phyloP scores from a whole-genome alignment of 331 rosid species.

The Dryas integrifolia region DNA sequence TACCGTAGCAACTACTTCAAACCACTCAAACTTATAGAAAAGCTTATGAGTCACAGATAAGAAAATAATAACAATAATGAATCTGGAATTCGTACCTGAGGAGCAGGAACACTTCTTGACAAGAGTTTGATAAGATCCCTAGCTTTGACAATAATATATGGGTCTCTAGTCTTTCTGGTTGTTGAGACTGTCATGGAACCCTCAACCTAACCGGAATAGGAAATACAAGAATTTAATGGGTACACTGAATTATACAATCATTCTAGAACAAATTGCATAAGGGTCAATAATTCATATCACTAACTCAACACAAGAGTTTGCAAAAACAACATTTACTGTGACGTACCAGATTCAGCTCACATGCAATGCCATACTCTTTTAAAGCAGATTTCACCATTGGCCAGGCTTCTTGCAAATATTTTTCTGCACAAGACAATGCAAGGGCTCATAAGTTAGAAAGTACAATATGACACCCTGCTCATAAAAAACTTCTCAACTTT shows the following conservation, averaged over 20 bases:
- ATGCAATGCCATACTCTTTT: slow-evolving; percentile 48
- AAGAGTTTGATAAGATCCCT: slow-evolving; percentile 89
- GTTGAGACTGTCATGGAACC: slow-evolving; percentile 96
- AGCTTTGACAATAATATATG: slow-evolving; percentile 78
- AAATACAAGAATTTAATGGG: background rate
- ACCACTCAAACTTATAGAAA: background rate
- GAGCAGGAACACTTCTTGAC: slow-evolving; percentile 87
- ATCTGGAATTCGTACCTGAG: slow-evolving; percentile 53
- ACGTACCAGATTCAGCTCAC: slow-evolving; percentile 71
- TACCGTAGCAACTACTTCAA: background rate
- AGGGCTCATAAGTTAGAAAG: background rate
- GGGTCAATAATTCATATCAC: background rate
- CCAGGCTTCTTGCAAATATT: slow-evolving; percentile 76
- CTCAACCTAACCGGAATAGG: slow-evolving; percentile 47
- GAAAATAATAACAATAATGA: background rate
- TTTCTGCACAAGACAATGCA: slow-evolving; percentile 41
- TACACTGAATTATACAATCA: background rate
- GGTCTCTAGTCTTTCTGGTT: slow-evolving; percentile 80
- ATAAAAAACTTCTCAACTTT: too few species aligned
- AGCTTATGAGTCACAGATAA: background rate
- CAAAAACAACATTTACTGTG: background rate
- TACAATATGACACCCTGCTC: background rate
- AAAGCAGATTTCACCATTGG: slow-evolving; percentile 60
- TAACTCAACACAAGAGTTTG: background rate
- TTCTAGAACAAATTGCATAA: background rate